These are phyloP conservation scores for Puya raimondii DNA, from an alignment of 176 grass and related monocot genomes.

Conservation along the genomic window DNA sequence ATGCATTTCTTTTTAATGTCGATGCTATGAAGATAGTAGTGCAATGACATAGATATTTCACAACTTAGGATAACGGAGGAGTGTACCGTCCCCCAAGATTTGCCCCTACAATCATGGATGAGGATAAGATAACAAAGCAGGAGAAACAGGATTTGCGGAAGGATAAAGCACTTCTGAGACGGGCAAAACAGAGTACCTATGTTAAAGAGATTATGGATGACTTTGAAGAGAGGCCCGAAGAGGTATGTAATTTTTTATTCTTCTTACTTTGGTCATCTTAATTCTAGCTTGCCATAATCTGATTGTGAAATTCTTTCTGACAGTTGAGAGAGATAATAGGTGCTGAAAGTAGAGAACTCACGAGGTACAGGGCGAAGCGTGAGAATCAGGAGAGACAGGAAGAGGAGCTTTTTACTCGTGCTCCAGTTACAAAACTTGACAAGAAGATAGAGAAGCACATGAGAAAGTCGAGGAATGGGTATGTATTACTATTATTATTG, in stretches of 20 bases:
- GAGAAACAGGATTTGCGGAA: constrained; percentile 61
- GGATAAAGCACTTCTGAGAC: constrained; percentile 50
- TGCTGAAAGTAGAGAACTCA: constrained; percentile 74
- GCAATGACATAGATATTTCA: background rate
- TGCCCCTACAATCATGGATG: constrained; percentile 52
- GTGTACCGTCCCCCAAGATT: constrained; percentile 69
- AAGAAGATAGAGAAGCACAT: constrained; percentile 60
- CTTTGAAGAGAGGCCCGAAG: constrained; percentile 62
- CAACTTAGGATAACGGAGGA: constrained; percentile 45
- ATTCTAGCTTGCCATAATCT: constrained; percentile 18
- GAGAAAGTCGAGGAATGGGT: constrained; percentile 59
- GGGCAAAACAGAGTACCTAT: constrained; percentile 53
- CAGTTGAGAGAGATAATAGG: constrained; percentile 63
- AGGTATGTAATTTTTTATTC: constrained; percentile 41
- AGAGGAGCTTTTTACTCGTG: constrained; percentile 68
- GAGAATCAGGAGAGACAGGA: constrained; percentile 53
- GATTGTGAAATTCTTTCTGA: constrained; percentile 8
- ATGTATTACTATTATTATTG: constrained; percentile 10
- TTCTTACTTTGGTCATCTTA: constrained; percentile 7
- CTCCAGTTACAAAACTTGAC: constrained; percentile 66
- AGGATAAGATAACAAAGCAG: constrained; percentile 54
- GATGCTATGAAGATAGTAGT: background rate
- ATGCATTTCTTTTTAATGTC: background rate
- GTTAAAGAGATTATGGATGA: constrained; percentile 59
- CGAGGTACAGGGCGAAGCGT: constrained; percentile 47